Conservation (phyloP, 225 moss, liverwort and hornwort genomes). For the Anthoceros angustus region DNA sequence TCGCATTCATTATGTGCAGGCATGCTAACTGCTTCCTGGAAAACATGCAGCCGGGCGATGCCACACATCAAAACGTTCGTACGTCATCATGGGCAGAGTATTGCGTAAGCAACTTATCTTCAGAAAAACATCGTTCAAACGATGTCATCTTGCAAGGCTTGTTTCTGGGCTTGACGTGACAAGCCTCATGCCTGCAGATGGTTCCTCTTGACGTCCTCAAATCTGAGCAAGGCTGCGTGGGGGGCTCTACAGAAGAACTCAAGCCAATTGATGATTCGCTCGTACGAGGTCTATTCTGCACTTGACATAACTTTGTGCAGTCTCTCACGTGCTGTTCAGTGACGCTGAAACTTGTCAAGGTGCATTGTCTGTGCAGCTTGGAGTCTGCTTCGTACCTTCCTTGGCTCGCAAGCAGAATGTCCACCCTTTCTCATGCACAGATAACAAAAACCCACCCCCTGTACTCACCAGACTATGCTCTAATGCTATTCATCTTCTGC, state of each 20-base stretch:
- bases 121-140: not conserved
- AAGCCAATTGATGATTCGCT: slow-evolving; percentile 90
- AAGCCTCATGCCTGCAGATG: slow-evolving; percentile 27
- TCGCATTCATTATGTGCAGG: not conserved
- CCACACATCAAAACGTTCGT: slow-evolving; percentile 90
- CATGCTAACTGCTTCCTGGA: not conserved
- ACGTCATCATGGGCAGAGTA: slow-evolving; percentile 58
- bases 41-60: slow-evolving; percentile 52
- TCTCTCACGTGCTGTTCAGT: not conserved
- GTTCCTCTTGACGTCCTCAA: slow-evolving; percentile 87
- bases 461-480: not conserved
- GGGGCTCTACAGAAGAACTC: slow-evolving; percentile 60
- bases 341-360: not conserved
- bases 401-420: slow-evolving; percentile 22
- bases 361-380: slow-evolving; percentile 38
- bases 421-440: slow-evolving; percentile 60
- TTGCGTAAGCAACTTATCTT: slow-evolving; percentile 43
- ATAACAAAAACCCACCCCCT: slow-evolving; percentile 2
- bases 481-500: not conserved
- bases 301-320: not conserved
- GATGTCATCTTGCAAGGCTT: no score
- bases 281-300: slow-evolving; percentile 49
- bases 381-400: slow-evolving; percentile 64
- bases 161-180: no score
- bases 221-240: slow-evolving; percentile 97